Conservation (phyloP, 208 protist genomes). For the Wallacemonas sp. region DNA sequence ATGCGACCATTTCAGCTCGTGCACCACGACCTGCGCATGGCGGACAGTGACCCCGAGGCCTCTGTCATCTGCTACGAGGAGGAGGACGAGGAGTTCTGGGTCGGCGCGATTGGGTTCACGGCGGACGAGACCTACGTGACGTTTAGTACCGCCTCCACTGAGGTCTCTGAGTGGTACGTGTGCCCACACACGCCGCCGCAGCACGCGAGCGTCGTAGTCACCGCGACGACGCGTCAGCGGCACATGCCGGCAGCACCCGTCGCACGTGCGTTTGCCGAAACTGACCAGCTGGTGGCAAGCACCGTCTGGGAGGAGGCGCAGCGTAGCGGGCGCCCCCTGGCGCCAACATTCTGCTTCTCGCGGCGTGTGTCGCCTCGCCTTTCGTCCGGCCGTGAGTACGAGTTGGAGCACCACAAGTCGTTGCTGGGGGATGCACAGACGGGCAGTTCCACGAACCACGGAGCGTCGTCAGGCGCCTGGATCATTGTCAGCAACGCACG, state of each 20-base stretch:
- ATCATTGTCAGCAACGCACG: conserved; percentile 35
- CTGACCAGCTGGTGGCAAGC: not conserved
- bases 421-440: conserved; percentile 46
- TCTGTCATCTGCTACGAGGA: conserved; percentile 63
- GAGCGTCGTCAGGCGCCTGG: conserved; percentile 35
- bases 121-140: conserved; percentile 45
- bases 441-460: too few relatives aligned
- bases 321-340: not conserved
- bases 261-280: not conserved
- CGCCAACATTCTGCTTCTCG: conserved; percentile 2
- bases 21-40: conserved; percentile 49
- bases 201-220: too few relatives aligned
- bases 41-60: conserved; percentile 9
- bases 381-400: conserved; percentile 28
- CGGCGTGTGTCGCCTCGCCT: not conserved
- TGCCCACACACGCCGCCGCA: conserved; percentile 13
- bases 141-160: conserved; percentile 46
- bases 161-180: conserved; percentile 51
- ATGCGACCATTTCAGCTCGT: conserved; percentile 52
- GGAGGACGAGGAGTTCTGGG: conserved; percentile 57
- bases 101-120: conserved; percentile 40
- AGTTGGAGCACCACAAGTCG: conserved; percentile 57
- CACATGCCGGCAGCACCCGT: too few relatives aligned
- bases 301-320: conserved; percentile 7
- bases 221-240: too few relatives aligned